A percentile compares a stretch with the other conserved stretches of the same genome.
These are phyloP conservation scores for Nepenthes mirabilis DNA, from an alignment of 148 eudicot genomes.

Conservation along the genomic window DNA sequence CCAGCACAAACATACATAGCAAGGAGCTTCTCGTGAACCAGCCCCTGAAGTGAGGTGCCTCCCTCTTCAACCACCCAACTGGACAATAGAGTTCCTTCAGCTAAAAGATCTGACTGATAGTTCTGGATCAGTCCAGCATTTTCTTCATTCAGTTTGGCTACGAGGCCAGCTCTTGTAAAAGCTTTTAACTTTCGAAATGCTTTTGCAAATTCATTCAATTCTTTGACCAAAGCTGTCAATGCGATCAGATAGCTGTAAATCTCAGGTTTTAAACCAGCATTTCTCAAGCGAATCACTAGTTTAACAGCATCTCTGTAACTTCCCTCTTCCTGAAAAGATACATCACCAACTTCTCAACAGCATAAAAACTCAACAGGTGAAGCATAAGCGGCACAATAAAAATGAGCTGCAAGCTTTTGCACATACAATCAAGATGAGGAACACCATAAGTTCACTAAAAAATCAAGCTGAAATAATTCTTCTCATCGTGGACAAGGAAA, in stretches of 20 bases:
- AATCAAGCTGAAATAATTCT: too few relatives aligned
- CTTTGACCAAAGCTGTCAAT: constrained; percentile 84
- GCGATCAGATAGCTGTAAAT: constrained; percentile 74
- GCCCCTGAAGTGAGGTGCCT: constrained; percentile 26
- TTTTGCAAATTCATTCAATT: constrained; percentile 68
- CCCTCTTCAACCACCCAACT: constrained; percentile 59
- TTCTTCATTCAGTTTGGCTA: constrained; percentile 41
- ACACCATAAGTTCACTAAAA: too few relatives aligned
- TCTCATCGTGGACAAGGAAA: too few relatives aligned
- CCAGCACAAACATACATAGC: constrained; percentile 90
- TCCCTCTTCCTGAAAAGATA: constrained; percentile 53
- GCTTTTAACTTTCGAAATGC: constrained; percentile 61
- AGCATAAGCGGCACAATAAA: not conserved
- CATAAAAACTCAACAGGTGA: not conserved
- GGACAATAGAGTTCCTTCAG: constrained; percentile 50
- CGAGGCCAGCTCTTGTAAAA: constrained; percentile 42
- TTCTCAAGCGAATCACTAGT: constrained; percentile 48
- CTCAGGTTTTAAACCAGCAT: constrained; percentile 63
- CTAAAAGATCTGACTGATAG: constrained; percentile 50
- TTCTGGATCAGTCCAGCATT: constrained; percentile 39
- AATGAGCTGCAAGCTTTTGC: not conserved
- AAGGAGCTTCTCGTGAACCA: constrained; percentile 61
- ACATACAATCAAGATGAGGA: too few relatives aligned
- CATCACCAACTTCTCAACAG: constrained; percentile 3
- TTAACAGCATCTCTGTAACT: constrained; percentile 67